phyloP scores from a whole-genome alignment of 1,139 yeast genomes.

The Geotrichum bryndzae region DNA sequence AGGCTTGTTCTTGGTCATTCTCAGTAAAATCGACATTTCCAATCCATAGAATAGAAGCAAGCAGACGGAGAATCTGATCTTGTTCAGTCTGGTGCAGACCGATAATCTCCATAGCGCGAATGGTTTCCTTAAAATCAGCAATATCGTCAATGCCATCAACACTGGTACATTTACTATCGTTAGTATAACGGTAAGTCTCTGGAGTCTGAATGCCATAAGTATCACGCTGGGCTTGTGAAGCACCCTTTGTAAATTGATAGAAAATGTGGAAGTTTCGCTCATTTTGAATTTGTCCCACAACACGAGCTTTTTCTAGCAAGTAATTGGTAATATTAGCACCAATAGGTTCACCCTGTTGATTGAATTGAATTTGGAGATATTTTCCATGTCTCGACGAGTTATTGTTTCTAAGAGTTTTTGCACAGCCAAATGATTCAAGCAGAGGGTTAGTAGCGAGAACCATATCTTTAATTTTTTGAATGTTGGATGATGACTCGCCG shows the following conservation, averaged over 20 bases:
- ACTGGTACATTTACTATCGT: slow-evolving; percentile 75
- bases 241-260: slow-evolving; percentile 91
- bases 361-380: slow-evolving; percentile 86
- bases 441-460: slow-evolving; percentile 96
- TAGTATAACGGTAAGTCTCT: slow-evolving; percentile 84
- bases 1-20: slow-evolving; percentile 76
- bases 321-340: slow-evolving; percentile 96
- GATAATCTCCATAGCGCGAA: slow-evolving; percentile 80
- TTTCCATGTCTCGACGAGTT: slow-evolving; percentile 98
- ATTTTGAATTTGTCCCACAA: slow-evolving; percentile 83
- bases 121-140: slow-evolving; percentile 71
- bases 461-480: slow-evolving; percentile 89
- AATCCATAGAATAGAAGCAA: slow-evolving; percentile 87
- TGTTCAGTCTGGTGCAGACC: slow-evolving; percentile 80
- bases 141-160: slow-evolving; percentile 85
- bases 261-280: slow-evolving; percentile 97
- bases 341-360: slow-evolving; percentile 75
- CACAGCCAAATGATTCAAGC: slow-evolving; percentile 96
- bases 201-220: slow-evolving; percentile 87
- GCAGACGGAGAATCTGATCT: slow-evolving; percentile 78
- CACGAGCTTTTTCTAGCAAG: slow-evolving; percentile 88
- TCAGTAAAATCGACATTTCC: slow-evolving; percentile 87
- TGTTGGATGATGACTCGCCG: slow-evolving; percentile 51
- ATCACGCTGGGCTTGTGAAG: slow-evolving; percentile 78
- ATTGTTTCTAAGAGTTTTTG: slow-evolving; percentile 91